These are phyloP conservation scores for Fusarium nodosum DNA, from an alignment of 2,329 filamentous ascomycete genomes.

Conservation along the genomic window DNA sequence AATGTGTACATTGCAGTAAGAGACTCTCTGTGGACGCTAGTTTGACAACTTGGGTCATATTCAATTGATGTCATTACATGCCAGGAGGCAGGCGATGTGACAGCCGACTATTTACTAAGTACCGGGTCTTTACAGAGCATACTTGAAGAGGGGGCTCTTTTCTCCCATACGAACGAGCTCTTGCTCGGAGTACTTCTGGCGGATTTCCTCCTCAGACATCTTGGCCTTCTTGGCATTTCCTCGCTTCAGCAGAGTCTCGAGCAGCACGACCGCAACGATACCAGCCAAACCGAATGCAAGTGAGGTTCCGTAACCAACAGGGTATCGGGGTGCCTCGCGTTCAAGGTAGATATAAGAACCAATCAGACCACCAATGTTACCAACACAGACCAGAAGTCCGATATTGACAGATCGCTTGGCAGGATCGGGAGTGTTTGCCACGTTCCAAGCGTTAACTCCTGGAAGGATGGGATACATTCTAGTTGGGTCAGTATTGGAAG, in stretches of 20 bases:
- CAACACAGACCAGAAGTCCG: conserved; percentile 57
- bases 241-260: conserved; percentile 13
- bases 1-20: not conserved
- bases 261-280: conserved; percentile 11
- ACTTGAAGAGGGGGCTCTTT: conserved; percentile 28
- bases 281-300: conserved; percentile 22
- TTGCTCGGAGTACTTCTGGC: conserved; percentile 13
- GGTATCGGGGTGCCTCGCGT: conserved; percentile 20
- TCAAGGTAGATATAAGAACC: conserved; percentile 28
- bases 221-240: conserved; percentile 24
- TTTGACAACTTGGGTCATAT: not conserved
- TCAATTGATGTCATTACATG: not conserved
- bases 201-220: conserved; percentile 10
- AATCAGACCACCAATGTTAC: conserved; percentile 37
- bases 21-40: no score
- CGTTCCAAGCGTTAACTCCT: conserved; percentile 58
- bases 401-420: conserved; percentile 59
- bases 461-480: conserved; percentile 58
- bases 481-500: not conserved
- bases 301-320: conserved; percentile 20
- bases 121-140: conserved; percentile 10
- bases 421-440: conserved; percentile 56
- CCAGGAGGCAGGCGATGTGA: not conserved
- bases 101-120: not conserved
- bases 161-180: conserved; percentile 29